Conservation (phyloP, 768 basidiomycete species). For the Lactarius evosmus region DNA sequence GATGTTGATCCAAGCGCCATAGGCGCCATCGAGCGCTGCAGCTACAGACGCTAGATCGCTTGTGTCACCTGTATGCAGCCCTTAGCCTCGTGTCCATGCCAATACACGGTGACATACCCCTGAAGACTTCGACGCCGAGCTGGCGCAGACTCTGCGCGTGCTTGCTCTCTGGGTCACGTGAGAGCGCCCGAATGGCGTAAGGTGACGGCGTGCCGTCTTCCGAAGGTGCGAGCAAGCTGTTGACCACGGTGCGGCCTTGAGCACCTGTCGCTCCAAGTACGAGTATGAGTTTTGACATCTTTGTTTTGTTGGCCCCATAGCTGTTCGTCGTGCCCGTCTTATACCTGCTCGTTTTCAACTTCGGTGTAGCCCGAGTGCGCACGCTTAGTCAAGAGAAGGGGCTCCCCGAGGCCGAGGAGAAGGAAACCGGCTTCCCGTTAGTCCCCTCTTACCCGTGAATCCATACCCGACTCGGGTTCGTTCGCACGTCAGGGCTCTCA, state of each 20-base stretch:
- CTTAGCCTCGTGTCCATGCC: background rate
- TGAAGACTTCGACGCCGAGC: conserved; percentile 37
- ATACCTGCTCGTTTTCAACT: background rate
- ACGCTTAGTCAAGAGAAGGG: background rate
- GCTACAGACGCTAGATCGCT: conserved; percentile 31
- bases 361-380: conserved; percentile 5
- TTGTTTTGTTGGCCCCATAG: background rate
- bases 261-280: conserved; percentile 46
- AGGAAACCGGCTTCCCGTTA: too few species aligned
- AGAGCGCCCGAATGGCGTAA: conserved; percentile 41
- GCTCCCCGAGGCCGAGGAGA: background rate
- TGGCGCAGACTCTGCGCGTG: conserved; percentile 37
- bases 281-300: conserved; percentile 37
- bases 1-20: conserved; percentile 41
- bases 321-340: background rate
- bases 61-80: conserved; percentile 10
- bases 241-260: conserved; percentile 40
- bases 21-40: conserved; percentile 35
- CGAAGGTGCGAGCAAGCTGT: conserved; percentile 36
- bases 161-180: conserved; percentile 35
- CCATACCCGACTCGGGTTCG: too few species aligned
- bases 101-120: conserved; percentile 31
- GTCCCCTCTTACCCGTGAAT: too few species aligned
- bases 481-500: too few species aligned
- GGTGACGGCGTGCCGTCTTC: conserved; percentile 40